Percentiles rank a stretch among this genome's conserved stretches.
Evolutionary conservation across 257 asterid species (phyloP).

Genomic region (Apocynum venetum): DNA sequence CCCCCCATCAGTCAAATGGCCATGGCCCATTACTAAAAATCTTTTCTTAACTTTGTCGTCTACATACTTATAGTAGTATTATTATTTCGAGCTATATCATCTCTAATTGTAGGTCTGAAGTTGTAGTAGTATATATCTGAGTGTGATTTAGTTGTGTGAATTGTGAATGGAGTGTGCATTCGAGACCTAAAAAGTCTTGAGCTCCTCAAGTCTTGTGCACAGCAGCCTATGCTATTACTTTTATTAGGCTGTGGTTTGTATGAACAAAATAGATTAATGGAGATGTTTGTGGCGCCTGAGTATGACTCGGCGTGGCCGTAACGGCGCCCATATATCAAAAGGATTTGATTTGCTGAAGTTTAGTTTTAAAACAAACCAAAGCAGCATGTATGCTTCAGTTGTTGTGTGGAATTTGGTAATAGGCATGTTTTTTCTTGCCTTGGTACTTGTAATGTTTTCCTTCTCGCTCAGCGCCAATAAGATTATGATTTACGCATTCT

Average conservation of each 20-base stretch:
- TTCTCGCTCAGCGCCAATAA: too few relatives aligned
- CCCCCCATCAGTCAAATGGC: neutral
- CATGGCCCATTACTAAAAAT: too few relatives aligned
- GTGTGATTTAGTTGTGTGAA: neutral
- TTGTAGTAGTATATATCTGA: neutral
- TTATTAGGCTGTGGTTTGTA: conserved; percentile 1
- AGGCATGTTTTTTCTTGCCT: too few relatives aligned
- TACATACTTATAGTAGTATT: neutral
- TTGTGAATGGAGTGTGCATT: neutral
- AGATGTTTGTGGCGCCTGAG: neutral
- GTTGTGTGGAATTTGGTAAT: too few relatives aligned
- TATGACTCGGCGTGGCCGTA: neutral
- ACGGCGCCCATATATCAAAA: neutral
- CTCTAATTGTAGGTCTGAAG: neutral
- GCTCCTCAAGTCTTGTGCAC: conserved; percentile 12
- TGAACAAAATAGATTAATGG: neutral
- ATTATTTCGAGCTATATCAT: too few relatives aligned
- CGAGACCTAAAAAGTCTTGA: conserved; percentile 24
- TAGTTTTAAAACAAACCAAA: too few relatives aligned
- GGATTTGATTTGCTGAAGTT: too few relatives aligned
- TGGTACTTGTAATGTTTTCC: too few relatives aligned
- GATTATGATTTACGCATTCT: too few relatives aligned
- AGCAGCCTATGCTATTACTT: neutral
- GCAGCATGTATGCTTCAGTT: too few relatives aligned
- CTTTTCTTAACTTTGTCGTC: neutral